Evolutionary conservation across 169 alveolate genomes (phyloP).

Genomic region (Nephromyces sp.): DNA sequence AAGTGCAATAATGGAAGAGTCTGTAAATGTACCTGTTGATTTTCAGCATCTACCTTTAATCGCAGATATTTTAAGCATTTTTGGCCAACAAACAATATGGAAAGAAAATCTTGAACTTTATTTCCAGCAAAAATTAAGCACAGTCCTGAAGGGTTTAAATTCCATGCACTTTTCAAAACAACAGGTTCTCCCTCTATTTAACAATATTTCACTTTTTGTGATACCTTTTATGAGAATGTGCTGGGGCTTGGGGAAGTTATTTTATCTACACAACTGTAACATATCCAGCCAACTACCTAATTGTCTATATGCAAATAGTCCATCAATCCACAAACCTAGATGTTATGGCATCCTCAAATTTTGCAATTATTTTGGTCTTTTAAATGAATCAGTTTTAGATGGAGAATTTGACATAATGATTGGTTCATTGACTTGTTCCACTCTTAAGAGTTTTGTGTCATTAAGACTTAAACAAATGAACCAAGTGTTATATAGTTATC

Average conservation of each 20-base stretch:
- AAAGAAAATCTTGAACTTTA: background rate
- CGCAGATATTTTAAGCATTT: background rate
- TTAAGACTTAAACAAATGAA: background rate
- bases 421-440: background rate
- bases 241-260: background rate
- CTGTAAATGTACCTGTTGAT: no score
- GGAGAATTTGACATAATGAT: background rate
- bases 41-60: background rate
- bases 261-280: background rate
- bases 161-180: background rate
- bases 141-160: background rate
- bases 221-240: background rate
- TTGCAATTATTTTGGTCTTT: no score
- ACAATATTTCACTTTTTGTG: background rate
- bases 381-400: background rate
- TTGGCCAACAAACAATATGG: background rate
- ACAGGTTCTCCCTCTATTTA: background rate
- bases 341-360: no score
- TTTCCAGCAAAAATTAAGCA: background rate
- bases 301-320: no score
- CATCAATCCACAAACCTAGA: no score
- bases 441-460: background rate
- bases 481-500: background rate
- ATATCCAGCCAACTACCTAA: no score
- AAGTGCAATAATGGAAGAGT: no score